phyloP scores from a whole-genome alignment of 305 asterid genomes.

The Fraxinus angustifolia region DNA sequence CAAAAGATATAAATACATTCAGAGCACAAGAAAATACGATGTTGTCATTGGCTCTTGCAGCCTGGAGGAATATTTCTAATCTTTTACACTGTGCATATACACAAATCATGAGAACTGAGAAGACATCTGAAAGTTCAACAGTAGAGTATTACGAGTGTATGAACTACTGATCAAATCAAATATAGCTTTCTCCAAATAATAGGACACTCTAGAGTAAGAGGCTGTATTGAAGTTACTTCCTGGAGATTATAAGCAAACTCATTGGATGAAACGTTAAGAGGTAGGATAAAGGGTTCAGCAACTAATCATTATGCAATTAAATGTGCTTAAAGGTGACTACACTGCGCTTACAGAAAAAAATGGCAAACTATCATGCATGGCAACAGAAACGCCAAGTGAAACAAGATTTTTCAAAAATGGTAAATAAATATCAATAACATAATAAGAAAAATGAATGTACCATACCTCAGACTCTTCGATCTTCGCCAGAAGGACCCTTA shows the following conservation, averaged over 20 bases:
- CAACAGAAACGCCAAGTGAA: background rate
- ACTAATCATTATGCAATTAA: slow-evolving; percentile 17
- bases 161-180: slow-evolving; percentile 18
- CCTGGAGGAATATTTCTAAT: slow-evolving; percentile 12
- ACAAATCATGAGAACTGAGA: background rate
- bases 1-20: slow-evolving; percentile 19
- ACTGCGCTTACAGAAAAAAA: slow-evolving; percentile 8
- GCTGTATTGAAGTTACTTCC: background rate
- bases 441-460: background rate
- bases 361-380: background rate
- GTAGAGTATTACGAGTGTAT: background rate
- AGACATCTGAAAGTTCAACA: slow-evolving; percentile 3
- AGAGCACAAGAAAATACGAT: slow-evolving; percentile 20
- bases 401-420: background rate
- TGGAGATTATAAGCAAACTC: slow-evolving; percentile 14
- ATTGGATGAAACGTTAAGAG: slow-evolving; percentile 9
- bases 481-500: slow-evolving; percentile 86
- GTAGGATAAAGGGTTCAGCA: slow-evolving; percentile 15
- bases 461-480: slow-evolving; percentile 98
- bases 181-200: slow-evolving; percentile 4
- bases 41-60: slow-evolving; percentile 15
- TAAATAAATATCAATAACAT: slow-evolving; percentile 11
- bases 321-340: slow-evolving; percentile 12
- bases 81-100: slow-evolving; percentile 14
- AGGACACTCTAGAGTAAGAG: slow-evolving; percentile 7